Base-by-base conservation (phyloP, 2,329 filamentous ascomycete species). In the Rhytidhysteron rufulum region DNA sequence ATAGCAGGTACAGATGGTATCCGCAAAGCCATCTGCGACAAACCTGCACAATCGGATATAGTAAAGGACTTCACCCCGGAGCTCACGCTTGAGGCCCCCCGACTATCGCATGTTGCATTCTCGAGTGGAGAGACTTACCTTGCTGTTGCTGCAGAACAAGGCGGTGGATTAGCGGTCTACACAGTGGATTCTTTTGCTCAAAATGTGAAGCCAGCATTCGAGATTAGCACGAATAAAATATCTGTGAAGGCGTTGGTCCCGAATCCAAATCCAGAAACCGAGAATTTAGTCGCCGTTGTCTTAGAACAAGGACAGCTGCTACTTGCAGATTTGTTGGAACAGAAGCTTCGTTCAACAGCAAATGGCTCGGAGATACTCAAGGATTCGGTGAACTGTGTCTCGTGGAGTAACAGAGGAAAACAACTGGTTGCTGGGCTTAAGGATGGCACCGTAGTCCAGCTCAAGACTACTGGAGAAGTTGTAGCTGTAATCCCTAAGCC, bases 361-460 rank as follows among this genome's bases (percentile, higher is more conserved):
- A 80, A 80, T 48, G 87, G 86, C 1, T 51, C 46, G 11, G 76
- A 71, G 55, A 70, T 83, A 1, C 71, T 95, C 48, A 87, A 83
- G 55, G 73, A 78, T 20, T 83, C 85, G 34, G 90, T 95, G 20
- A 89, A 83, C 59, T 93, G 86, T 55, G 78, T 88, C 5, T 84
- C 86, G 41, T 98, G 94, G 93, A 98, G 93, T 63, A 85, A 81
- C 45, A 88, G 84, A 60, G 93, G 93, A 34, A 98, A 95, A 63
- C 91, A 97, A 61, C 73, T 98, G 31, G 83, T 95, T 32, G 90
- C 88, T 50, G 93, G 94, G 13, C 73, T 93, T 52, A 82, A 75
- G 5, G 81, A 96, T 65, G 93, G 93, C 42, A 83, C 82, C 10
- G 82, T 85, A 38, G 78, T 79, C 41, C 90, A 96, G 63, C 84